Base-by-base conservation (phyloP, 257 asterid species). In the Penstemon newberryi region DNA sequence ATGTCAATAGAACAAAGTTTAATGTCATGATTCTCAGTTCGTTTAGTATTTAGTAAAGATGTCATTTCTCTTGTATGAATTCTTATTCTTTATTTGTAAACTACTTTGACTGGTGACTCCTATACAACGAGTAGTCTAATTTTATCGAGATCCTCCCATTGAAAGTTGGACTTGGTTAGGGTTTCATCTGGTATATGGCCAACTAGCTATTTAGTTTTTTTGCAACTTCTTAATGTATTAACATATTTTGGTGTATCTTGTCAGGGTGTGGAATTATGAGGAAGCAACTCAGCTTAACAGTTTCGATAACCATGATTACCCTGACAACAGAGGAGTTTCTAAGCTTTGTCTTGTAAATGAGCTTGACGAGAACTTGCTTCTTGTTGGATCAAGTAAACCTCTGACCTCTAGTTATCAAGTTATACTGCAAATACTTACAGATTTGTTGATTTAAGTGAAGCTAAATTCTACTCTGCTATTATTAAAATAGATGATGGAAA, bases 291-390 rank as follows among this genome's bases (percentile, higher is more conserved):
- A 87, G 54, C 98, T 94, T 25, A 91, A 94, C 80, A 87, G 89
- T 81, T 94, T 91, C 59, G 86, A 83, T 69, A 94, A 94, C 85
- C 96, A 94, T 79, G 86, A 81, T 75, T 89, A 80, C 84, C 96
- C 93, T 57, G 97, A 89, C 8, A 12, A 40, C 59, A 86, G 84
- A 80, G 98, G 98, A 72, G 81, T 91, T 74, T 89, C 99, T 49
- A 94, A 94, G 83, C 85, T 94, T 33, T 94, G 96, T 73, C 96
- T 94, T 68, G 79, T 94, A 67, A 91, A 94, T 75, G 98, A 94
- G 80, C 85, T 91, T 65, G 94, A 89, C 25, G 99, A 91, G 73
- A 84, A 91, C 77, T 69, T 94, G 89, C 98, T 94, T 78, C 98
- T 94, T 69, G 92, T 91, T 78, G 99, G 98, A 67, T 94, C 99